Evolutionary conservation across 164 flowering plant genomes (phyloP).

Genomic region (Taxillus chinensis): DNA sequence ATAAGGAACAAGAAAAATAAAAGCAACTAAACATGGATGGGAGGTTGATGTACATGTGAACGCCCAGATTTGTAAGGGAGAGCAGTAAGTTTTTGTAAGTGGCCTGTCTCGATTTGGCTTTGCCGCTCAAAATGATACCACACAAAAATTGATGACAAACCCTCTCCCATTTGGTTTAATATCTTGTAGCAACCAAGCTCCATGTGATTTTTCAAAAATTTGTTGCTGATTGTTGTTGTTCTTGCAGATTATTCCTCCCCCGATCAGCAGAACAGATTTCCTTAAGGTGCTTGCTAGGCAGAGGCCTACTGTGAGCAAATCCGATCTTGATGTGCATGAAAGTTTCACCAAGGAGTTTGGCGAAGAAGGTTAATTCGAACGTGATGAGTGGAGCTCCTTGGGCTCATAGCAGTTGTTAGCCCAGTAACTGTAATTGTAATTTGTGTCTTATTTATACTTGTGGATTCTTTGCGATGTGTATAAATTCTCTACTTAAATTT

Average conservation of each 20-base stretch:
- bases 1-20: too few species aligned
- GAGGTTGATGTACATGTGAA: too few species aligned
- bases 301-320: slow-evolving; percentile 92
- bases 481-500: slow-evolving; percentile 5
- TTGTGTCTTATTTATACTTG: slow-evolving; percentile 13
- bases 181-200: too few species aligned
- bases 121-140: too few species aligned
- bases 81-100: too few species aligned
- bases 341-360: slow-evolving; percentile 95
- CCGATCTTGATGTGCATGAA: slow-evolving; percentile 91
- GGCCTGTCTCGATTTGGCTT: too few species aligned
- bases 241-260: slow-evolving; percentile 86
- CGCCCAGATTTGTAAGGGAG: too few species aligned
- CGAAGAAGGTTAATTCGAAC: slow-evolving; percentile 72
- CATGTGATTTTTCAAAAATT: not conserved
- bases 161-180: too few species aligned
- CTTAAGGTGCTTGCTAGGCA: slow-evolving; percentile 93
- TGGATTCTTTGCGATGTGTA: slow-evolving; percentile 9
- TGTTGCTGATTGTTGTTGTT: not conserved
- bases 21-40: too few species aligned
- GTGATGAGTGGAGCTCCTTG: not conserved
- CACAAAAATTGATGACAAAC: too few species aligned
- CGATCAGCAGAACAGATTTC: slow-evolving; percentile 73
- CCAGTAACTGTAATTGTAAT: slow-evolving; percentile 7
- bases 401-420: slow-evolving; percentile 8